Evolutionary conservation across 139 green algal genomes (phyloP).

Genomic region (Haematococcus lacustris): DNA sequence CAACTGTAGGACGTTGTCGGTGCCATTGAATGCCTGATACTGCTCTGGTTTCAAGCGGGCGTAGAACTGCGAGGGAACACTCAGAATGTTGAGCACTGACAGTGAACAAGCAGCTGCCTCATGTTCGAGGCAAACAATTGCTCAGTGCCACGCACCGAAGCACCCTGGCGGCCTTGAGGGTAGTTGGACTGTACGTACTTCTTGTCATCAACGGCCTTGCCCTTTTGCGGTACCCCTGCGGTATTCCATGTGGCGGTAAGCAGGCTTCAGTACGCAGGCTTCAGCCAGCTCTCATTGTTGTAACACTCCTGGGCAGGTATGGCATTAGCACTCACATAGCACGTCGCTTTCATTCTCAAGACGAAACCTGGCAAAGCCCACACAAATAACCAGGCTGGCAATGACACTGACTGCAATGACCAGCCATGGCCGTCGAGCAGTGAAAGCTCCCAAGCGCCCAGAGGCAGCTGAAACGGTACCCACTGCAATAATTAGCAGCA

Average conservation of each 20-base stretch:
- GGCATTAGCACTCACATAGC: background rate
- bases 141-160: constrained; percentile 5
- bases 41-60: background rate
- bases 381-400: background rate
- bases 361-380: background rate
- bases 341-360: constrained; percentile 3
- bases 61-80: constrained; percentile 3
- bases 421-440: background rate
- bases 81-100: background rate
- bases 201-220: constrained; percentile 8
- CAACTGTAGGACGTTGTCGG: constrained; percentile 3
- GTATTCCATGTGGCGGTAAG: background rate
- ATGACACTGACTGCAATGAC: background rate
- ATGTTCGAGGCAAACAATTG: background rate
- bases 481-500: no score
- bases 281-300: background rate
- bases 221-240: constrained; percentile 8
- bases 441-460: constrained; percentile 3
- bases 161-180: background rate
- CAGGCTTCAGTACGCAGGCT: background rate
- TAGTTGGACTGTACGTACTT: background rate
- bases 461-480: background rate
- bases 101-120: background rate
- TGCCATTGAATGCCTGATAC: background rate
- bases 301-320: background rate